These are phyloP conservation scores for Trichosphaerium sp. DNA, from an alignment of 78 protist species.

Conservation along the genomic window DNA sequence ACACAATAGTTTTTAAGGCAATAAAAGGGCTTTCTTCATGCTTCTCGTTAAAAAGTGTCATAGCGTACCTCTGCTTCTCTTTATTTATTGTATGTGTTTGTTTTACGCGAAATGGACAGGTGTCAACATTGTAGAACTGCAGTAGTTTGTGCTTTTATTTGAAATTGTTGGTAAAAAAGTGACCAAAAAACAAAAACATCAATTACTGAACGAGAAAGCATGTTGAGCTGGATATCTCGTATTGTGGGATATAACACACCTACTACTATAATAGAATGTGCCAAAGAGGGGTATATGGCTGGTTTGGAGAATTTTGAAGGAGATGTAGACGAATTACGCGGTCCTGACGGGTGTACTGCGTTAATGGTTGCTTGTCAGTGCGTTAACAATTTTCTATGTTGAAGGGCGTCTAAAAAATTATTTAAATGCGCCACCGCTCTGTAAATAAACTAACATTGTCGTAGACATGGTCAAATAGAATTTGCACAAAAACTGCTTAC, in stretches of 20 bases:
- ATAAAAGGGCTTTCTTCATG: not conserved
- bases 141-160: no score
- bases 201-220: conserved; percentile 40
- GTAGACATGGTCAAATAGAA: no score
- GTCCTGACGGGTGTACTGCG: no score
- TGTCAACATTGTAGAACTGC: conserved; percentile 34
- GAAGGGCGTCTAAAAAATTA: conserved; percentile 25
- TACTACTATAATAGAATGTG: not conserved
- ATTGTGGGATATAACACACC: conserved; percentile 13
- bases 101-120: conserved; percentile 39
- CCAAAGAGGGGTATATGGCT: not conserved
- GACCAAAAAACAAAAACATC: no score
- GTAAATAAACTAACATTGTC: no score
- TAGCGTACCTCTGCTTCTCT: not conserved
- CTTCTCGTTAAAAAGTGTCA: not conserved
- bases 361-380: no score
- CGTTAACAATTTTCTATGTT: conserved; percentile 37
- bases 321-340: conserved; percentile 21
- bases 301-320: not conserved
- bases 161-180: no score
- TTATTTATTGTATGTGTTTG: conserved; percentile 4
- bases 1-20: conserved; percentile 6
- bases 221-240: conserved; percentile 40
- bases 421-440: no score
- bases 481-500: no score